These are phyloP conservation scores for Fusarium sp. DNA, from an alignment of 2,329 filamentous ascomycete genomes.

Conservation along the genomic window DNA sequence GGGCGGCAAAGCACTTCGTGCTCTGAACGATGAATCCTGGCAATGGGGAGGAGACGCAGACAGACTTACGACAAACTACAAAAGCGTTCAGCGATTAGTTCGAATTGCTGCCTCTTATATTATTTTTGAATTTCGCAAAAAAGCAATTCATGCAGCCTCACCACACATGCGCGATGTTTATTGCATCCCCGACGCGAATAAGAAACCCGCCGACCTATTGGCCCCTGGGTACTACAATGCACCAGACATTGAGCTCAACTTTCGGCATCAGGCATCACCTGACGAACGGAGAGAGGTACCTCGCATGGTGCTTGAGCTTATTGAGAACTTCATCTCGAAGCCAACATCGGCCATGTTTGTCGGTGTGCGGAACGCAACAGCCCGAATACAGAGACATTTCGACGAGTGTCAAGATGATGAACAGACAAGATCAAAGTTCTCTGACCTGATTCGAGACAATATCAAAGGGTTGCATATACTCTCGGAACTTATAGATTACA, in stretches of 20 bases:
- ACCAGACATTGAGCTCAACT: background rate
- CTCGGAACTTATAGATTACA: constrained; percentile 37
- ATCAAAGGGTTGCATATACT: constrained; percentile 38
- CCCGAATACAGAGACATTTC: constrained; percentile 27
- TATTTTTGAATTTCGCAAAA: constrained; percentile 39
- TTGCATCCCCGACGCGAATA: background rate
- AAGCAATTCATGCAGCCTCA: constrained; percentile 38
- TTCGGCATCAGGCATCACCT: background rate
- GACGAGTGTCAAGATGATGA: constrained; percentile 32
- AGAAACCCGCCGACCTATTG: background rate
- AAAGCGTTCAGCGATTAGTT: constrained; percentile 2
- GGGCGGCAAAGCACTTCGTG: background rate
- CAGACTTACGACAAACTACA: background rate
- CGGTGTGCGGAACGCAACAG: constrained; percentile 37
- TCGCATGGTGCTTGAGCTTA: constrained; percentile 32
- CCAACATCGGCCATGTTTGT: constrained; percentile 13
- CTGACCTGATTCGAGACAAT: constrained; percentile 37
- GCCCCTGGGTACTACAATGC: constrained; percentile 1
- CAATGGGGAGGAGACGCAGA: background rate
- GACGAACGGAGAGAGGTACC: constrained; percentile 10
- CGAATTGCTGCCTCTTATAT: constrained; percentile 35
- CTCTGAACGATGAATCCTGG: no score
- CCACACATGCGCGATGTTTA: constrained; percentile 30
- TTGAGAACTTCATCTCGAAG: constrained; percentile 41
- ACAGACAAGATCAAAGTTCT: constrained; percentile 16